These are phyloP conservation scores for Plasmodium sp. DNA, from an alignment of 169 alveolate genomes.

Conservation along the genomic window DNA sequence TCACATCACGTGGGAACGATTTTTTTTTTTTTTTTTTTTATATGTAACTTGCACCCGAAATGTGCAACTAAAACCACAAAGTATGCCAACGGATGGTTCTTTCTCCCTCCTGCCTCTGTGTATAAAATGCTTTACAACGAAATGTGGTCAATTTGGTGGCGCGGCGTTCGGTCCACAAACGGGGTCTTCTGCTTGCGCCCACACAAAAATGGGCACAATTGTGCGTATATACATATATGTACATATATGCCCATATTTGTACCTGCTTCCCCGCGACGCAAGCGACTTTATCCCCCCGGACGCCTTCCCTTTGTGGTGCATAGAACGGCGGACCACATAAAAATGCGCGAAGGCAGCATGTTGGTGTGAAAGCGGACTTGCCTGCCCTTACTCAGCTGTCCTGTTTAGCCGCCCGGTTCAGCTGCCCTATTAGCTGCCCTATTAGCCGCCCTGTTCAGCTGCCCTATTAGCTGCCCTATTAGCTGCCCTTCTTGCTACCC, in stretches of 20 bases:
- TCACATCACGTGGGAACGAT: background rate
- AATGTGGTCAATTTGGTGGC: background rate
- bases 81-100: background rate
- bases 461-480: background rate
- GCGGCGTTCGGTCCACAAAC: background rate
- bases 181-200: background rate
- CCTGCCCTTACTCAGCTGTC: background rate
- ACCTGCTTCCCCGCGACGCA: background rate
- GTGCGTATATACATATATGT: background rate
- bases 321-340: background rate
- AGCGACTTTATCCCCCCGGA: background rate
- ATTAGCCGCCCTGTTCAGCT: background rate
- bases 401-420: no score
- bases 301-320: background rate
- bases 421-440: no score
- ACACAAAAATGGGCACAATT: background rate
- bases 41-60: background rate
- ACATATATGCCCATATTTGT: background rate
- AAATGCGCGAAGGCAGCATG: background rate
- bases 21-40: no score
- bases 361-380: background rate
- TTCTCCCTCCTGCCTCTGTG: background rate
- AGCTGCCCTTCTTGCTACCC: background rate
- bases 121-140: background rate
- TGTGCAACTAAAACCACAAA: background rate